Evolutionary conservation across 805 yeast species (phyloP).

Genomic region (Candida rishiriensis): DNA sequence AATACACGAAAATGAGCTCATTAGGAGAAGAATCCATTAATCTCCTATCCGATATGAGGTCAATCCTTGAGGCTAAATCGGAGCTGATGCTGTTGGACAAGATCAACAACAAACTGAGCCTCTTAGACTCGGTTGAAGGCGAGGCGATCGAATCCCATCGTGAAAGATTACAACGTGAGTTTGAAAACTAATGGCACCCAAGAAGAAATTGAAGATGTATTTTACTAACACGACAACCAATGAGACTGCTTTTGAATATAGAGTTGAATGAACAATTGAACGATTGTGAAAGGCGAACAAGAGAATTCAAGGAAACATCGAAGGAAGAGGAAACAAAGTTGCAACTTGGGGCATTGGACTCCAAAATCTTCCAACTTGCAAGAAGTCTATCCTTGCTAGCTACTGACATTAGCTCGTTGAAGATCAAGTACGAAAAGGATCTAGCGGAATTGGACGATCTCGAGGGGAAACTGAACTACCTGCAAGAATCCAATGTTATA

Average conservation of each 20-base stretch:
- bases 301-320: conserved; percentile 26
- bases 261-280: conserved; percentile 16
- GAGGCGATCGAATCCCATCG: conserved; percentile 11
- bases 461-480: conserved; percentile 21
- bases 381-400: conserved; percentile 47
- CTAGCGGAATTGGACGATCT: conserved; percentile 32
- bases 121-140: conserved; percentile 2
- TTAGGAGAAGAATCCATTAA: too few species aligned
- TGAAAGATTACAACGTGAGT: conserved; percentile 10
- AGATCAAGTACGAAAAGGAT: conserved; percentile 34
- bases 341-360: conserved; percentile 35
- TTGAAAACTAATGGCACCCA: background rate
- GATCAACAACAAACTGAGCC: too few species aligned
- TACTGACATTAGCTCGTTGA: conserved; percentile 39
- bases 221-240: conserved; percentile 7
- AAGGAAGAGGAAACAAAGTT: conserved; percentile 27
- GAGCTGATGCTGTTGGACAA: too few species aligned
- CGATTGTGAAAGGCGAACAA: conserved; percentile 14
- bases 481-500: conserved; percentile 11
- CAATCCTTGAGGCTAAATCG: too few species aligned
- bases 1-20: too few species aligned
- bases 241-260: conserved; percentile 1
- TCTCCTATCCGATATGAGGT: too few species aligned
- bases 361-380: conserved; percentile 46
- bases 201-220: background rate